Evolutionary conservation across 805 yeast genomes (phyloP), one percentile per base, ranked within the genome.

Genomic region (Metschnikowia lochheadii): DNA sequence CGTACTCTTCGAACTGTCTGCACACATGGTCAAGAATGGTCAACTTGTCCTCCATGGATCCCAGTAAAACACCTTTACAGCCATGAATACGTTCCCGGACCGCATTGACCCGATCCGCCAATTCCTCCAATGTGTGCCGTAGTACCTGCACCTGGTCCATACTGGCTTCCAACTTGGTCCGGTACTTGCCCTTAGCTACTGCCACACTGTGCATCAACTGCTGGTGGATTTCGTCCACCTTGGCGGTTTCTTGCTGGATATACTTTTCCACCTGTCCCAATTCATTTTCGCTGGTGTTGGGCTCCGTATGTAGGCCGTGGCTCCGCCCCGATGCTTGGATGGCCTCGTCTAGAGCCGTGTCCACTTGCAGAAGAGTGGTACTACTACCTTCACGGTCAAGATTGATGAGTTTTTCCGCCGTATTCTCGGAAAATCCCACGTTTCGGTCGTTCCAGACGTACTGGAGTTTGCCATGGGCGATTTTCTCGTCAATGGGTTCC

Each of bases 1-100:
- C 59, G 50, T 68, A 64, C 43, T 64, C 64, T 29, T 55, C 54
- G 42, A 72, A 67, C 42, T 60, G 56, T 14, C 55, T 52, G 40
- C 67, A 65, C 6, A 73, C 58, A 21, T 56, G 52, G 46, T 73
- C 76, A 50, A 73, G 59, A 8, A 64, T 49, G 36, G 65, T 66
- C 44, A 73, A 53, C 52, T 66, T 67, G 13, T 57, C 61, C 5
- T 56, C 54, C 46, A 73, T 56, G 5, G 63, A 65, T n/a, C 51
- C 48, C 32, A 64, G 54, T 55, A 72, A 56, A 2, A 59, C 49
- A 13, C 54, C 44, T 53, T 70, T 71, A 52, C 62, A 61, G 14
- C 53, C 51, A 15, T 58, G 59, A 40, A 72, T 64, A 11, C 54
- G 49, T 10, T 49, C 42, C 52, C 62, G 67, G 29, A 66, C 59